Conservation (phyloP, 140 eudicot genomes). For the Bidens hawaiensis region DNA sequence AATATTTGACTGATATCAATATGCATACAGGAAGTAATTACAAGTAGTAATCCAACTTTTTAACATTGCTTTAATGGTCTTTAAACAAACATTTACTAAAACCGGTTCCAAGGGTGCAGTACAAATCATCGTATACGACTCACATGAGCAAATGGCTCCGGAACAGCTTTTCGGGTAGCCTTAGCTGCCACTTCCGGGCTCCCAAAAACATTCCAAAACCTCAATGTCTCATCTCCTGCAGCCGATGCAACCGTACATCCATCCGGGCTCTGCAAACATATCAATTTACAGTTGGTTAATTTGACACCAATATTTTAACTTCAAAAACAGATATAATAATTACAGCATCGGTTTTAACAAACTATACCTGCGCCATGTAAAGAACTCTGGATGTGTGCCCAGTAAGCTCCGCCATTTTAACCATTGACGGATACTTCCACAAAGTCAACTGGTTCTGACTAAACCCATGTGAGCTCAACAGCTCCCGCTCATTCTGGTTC, state of each 20-base stretch:
- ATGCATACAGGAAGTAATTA: too few species aligned
- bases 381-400: conserved; percentile 1
- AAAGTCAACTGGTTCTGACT: conserved; percentile 53
- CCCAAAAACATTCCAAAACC: conserved; percentile 86
- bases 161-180: conserved; percentile 49
- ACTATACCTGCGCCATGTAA: background rate
- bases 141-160: conserved; percentile 62
- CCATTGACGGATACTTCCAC: conserved; percentile 56
- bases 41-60: too few species aligned
- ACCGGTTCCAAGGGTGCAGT: background rate
- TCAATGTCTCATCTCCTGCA: conserved; percentile 74
- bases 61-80: too few species aligned
- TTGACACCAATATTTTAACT: background rate
- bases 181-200: conserved; percentile 65
- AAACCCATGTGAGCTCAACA: conserved; percentile 71
- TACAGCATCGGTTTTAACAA: too few species aligned
- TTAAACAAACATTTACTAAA: background rate
- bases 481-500: conserved; percentile 29
- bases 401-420: conserved; percentile 2
- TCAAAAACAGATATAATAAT: too few species aligned
- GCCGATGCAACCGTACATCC: conserved; percentile 88
- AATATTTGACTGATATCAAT: too few species aligned
- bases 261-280: conserved; percentile 56
- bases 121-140: conserved; percentile 58
- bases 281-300: background rate